phyloP scores from a whole-genome alignment of 305 asterid genomes.

The Ruellia speciosa region DNA sequence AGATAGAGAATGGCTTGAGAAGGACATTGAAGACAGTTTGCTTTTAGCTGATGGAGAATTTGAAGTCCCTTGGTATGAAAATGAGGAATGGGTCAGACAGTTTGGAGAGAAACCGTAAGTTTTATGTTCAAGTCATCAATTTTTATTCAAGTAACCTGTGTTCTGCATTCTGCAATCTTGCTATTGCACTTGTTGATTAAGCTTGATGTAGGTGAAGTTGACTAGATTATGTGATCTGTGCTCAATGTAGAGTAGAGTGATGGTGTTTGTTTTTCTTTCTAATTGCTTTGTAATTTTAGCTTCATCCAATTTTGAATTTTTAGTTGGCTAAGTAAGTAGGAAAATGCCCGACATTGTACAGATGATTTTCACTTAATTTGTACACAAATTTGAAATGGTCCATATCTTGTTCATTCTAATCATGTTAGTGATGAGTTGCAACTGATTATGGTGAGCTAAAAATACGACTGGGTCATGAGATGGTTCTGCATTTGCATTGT shows the following conservation, averaged over 20 bases:
- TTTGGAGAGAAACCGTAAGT: conserved; percentile 88
- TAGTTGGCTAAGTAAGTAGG: neutral
- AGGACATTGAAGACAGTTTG: conserved; percentile 84
- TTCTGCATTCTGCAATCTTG: neutral
- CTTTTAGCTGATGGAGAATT: conserved; percentile 40
- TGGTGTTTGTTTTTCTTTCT: neutral
- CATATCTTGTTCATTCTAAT: neutral
- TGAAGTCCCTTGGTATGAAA: conserved; percentile 85
- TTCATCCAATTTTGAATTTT: conserved; percentile 5
- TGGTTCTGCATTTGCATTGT: no score
- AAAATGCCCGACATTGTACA: neutral
- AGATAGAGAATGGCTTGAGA: conserved; percentile 93
- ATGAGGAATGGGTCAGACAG: conserved; percentile 60
- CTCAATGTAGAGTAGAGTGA: neutral
- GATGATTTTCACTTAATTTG: neutral
- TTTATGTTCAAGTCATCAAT: conserved; percentile 21
- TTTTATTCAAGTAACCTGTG: conserved; percentile 7
- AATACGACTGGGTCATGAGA: neutral
- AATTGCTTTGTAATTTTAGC: conserved; percentile 2
- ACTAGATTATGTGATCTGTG: neutral
- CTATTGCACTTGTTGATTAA: neutral
- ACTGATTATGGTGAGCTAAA: conserved; percentile 8
- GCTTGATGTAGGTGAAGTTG: conserved; percentile 14
- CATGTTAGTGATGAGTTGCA: neutral
- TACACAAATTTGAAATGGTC: conserved; percentile 1